These are phyloP conservation scores for Amauroascus verrucosus DNA, from an alignment of 2,329 filamentous ascomycete species.

Conservation along the genomic window DNA sequence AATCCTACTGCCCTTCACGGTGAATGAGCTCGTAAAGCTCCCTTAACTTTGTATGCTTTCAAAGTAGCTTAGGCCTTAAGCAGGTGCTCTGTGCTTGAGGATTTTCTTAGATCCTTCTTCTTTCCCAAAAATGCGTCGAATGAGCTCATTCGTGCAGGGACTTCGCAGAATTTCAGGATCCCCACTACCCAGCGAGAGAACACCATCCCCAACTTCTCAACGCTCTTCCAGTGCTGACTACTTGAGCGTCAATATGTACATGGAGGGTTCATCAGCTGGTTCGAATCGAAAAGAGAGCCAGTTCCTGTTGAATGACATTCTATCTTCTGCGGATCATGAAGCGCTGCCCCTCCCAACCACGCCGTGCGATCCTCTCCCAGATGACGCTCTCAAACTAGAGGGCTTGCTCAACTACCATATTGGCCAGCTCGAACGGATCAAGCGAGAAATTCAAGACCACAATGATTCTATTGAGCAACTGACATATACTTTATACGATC, in stretches of 20 bases:
- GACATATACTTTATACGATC: slow-evolving; percentile 11
- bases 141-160: slow-evolving; percentile 5
- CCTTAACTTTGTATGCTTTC: neutral
- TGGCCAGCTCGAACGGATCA: slow-evolving; percentile 22
- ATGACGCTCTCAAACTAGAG: slow-evolving; percentile 18
- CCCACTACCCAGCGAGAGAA: neutral
- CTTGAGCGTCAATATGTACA: neutral
- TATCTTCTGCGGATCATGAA: neutral
- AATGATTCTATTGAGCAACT: slow-evolving; percentile 15
- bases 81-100: neutral
- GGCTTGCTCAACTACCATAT: slow-evolving; percentile 23
- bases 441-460: slow-evolving; percentile 20
- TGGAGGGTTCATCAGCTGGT: neutral
- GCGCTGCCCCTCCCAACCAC: neutral
- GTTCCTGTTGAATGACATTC: neutral
- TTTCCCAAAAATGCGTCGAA: slow-evolving; percentile 1
- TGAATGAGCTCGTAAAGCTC: neutral
- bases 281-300: neutral
- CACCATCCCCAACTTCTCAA: slow-evolving; percentile 3
- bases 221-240: slow-evolving; percentile 10
- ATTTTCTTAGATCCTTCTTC: neutral
- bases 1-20: neutral
- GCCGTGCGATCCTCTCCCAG: slow-evolving; percentile 15
- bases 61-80: neutral
- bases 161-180: slow-evolving; percentile 11